Percentiles rank a stretch among this genome's conserved stretches.
Evolutionary conservation across 176 grass and related monocot species (phyloP).

Genomic region (Eremochloa ophiuroides): DNA sequence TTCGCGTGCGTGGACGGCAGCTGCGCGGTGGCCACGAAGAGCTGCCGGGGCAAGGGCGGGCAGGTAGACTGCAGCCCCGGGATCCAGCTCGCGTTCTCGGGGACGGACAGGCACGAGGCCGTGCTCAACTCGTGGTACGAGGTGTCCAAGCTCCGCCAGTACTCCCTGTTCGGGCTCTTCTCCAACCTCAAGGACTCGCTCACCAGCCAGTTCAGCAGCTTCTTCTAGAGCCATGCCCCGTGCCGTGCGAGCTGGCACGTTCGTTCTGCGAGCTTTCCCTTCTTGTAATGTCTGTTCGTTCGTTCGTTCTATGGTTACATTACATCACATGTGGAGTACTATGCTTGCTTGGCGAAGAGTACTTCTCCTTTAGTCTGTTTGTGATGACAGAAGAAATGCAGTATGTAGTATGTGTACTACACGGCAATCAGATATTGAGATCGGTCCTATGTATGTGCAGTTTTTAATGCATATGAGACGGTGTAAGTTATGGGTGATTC

Average conservation of each 20-base stretch:
- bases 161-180: conserved; percentile 75
- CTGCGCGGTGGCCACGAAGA: conserved; percentile 48
- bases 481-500: not conserved
- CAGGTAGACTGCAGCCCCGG: conserved; percentile 60
- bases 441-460: not conserved
- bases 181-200: conserved; percentile 78
- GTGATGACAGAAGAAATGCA: not conserved
- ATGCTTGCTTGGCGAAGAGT: not conserved
- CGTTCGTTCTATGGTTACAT: not conserved
- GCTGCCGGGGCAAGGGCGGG: conserved; percentile 60
- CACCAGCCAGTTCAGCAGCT: conserved; percentile 40
- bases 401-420: not conserved
- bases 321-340: no score
- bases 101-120: conserved; percentile 76
- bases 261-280: no score
- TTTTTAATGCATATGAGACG: not conserved
- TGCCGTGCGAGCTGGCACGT: not conserved
- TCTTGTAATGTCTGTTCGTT: not conserved
- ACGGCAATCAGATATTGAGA: not conserved
- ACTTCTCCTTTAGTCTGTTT: not conserved
- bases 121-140: conserved; percentile 96
- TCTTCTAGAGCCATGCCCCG: conserved; percentile 36
- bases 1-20: conserved; percentile 52
- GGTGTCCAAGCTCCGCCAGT: conserved; percentile 84
- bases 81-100: conserved; percentile 84